Base-by-base conservation (phyloP, 345 rosid genomes). In the Chamaenerion angustifolium region DNA sequence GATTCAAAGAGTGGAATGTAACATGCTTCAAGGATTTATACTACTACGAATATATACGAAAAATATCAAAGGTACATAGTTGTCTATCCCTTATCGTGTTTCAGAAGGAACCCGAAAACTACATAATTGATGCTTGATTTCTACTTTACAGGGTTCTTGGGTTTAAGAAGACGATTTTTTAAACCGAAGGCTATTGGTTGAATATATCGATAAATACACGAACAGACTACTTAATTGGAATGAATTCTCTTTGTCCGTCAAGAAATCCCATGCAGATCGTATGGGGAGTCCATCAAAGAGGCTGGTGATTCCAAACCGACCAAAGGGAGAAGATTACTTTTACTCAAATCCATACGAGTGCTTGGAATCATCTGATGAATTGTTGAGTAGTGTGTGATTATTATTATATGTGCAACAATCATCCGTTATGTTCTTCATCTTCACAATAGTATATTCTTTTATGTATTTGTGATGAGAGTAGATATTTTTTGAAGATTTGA, bases 311-410 rank as follows among this genome's bases (percentile, higher is more conserved):
- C 77, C 69, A 4, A 60, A 62, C 25, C 51, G 71, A 48, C 79
- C 79, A 4, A 66, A 62, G 61, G 71, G 68, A 51, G 82, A 77
- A 48, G 83, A 71, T 54, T 65, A 66, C 40, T 76, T 73, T 60
- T 76, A 73, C 43, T 55, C 78, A 13, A 76, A 76, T 18, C 78
- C 78, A 11, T 56, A 68, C 40, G 82, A 76, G 51, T 77, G 82
- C 54, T 56, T 74, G 62, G 37, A 53, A 42, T 57, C 49, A 23
- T 21, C 21, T 53, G 70, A 46, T 8, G 57, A 56, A 15, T 41
- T 45, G 13, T 56, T 62, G 56, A 79, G 80, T 45, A 72, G 75
- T 55, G 55, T 4, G 25, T 21, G n/a, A n/a, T n/a, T n/a, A n/a
- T n/a, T n/a, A n/a, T n/a, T n/a, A n/a, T n/a, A n/a, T n/a, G n/a